Conservation (phyloP, 306 rosid genomes). For the Rosa chinensis region DNA sequence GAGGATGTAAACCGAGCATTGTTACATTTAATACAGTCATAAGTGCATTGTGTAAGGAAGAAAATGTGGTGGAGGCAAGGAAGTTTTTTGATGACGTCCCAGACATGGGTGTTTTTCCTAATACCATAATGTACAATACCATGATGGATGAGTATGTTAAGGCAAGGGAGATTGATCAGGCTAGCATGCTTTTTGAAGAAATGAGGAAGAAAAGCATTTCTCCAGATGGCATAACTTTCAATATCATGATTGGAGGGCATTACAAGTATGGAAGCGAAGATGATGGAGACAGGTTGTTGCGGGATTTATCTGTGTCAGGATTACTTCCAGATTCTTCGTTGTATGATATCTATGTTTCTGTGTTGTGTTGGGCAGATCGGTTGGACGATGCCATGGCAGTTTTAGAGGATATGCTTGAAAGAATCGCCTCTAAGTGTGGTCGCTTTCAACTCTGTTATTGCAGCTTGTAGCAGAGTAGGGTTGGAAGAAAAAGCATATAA, state of each 20-base stretch:
- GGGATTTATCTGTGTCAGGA: conserved; percentile 39
- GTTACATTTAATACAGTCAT: conserved; percentile 46
- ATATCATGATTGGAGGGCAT: conserved; percentile 64
- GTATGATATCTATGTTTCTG: conserved; percentile 49
- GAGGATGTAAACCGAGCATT: conserved; percentile 53
- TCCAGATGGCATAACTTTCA: conserved; percentile 73
- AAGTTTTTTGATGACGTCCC: conserved; percentile 49
- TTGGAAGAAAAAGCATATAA: conserved; percentile 59
- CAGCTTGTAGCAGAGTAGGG: conserved; percentile 62
- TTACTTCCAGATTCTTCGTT: conserved; percentile 41
- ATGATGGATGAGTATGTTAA: conserved; percentile 73
- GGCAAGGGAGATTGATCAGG: conserved; percentile 68
- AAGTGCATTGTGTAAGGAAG: conserved; percentile 69
- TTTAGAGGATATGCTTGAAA: conserved; percentile 56
- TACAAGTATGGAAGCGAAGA: conserved; percentile 64
- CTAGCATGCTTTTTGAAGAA: conserved; percentile 60
- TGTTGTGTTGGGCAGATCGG: conserved; percentile 72
- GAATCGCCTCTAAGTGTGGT: conserved; percentile 49
- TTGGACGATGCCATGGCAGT: conserved; percentile 50
- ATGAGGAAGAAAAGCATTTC: conserved; percentile 54
- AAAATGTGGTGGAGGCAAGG: conserved; percentile 57
- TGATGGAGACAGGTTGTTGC: conserved; percentile 50
- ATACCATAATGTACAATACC: conserved; percentile 47
- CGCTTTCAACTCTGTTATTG: conserved; percentile 69
- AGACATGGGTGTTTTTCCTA: conserved; percentile 39